A percentile compares a stretch with the other conserved stretches of the same genome.
phyloP scores from a whole-genome alignment of 2,329 filamentous ascomycete genomes.

The Cladosporium sp. region DNA sequence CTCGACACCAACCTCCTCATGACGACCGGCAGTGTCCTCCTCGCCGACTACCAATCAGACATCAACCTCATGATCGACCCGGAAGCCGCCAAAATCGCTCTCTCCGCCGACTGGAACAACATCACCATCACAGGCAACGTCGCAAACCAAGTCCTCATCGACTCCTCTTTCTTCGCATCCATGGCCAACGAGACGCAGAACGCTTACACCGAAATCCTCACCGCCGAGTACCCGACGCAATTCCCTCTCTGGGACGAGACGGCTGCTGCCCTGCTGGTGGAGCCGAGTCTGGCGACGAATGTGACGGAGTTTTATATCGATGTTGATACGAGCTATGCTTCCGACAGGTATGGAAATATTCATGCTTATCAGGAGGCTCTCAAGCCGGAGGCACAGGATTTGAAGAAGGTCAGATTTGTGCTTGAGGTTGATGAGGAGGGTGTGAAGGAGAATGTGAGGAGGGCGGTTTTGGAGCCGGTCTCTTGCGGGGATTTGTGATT shows the following conservation, averaged over 20 bases:
- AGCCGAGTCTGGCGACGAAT: conserved; percentile 36
- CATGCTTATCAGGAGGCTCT: conserved; percentile 40
- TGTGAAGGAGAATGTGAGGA: conserved; percentile 36
- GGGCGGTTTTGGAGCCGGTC: conserved; percentile 23
- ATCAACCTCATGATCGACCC: conserved; percentile 51
- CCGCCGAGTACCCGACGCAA: conserved; percentile 35
- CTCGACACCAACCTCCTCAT: conserved; percentile 36
- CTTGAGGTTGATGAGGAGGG: conserved; percentile 34
- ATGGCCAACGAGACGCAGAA: conserved; percentile 33
- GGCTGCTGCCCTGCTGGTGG: conserved; percentile 38
- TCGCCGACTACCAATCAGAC: conserved; percentile 29
- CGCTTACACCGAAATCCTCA: conserved; percentile 36
- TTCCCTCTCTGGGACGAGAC: conserved; percentile 47
- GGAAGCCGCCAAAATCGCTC: conserved; percentile 46
- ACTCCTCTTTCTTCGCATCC: conserved; percentile 36
- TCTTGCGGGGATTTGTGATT: conserved; percentile 3
- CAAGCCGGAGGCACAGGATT: conserved; percentile 29
- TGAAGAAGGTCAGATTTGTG: conserved; percentile 39
- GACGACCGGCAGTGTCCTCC: conserved; percentile 26
- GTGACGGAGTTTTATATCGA: conserved; percentile 38
- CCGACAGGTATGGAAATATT: conserved; percentile 40
- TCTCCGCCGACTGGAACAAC: conserved; percentile 45
- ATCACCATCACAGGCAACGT: conserved; percentile 43
- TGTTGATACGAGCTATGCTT: conserved; percentile 39
- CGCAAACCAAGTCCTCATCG: conserved; percentile 44